phyloP scores from a whole-genome alignment of 345 rosid genomes.

The Pistacia integerrima region DNA sequence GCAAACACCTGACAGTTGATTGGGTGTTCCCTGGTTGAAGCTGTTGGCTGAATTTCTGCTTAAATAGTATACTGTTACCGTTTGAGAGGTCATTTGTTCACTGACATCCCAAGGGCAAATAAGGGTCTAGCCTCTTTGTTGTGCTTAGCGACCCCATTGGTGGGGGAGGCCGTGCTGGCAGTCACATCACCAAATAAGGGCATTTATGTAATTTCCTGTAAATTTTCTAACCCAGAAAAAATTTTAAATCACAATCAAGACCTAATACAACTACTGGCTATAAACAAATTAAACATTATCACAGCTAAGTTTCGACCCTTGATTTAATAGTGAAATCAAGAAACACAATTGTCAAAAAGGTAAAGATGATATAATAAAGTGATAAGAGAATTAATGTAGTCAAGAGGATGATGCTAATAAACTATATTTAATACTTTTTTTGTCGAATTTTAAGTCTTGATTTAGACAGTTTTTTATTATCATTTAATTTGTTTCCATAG shows the following conservation, averaged over 20 bases:
- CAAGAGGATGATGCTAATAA: not conserved
- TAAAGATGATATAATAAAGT: not conserved
- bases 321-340: no score
- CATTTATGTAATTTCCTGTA: not conserved
- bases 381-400: not conserved
- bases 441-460: not conserved
- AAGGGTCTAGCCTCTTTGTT: not conserved
- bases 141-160: not conserved
- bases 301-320: not conserved
- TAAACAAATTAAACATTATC: not conserved
- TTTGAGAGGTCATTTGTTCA: slow-evolving; percentile 9
- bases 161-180: not conserved
- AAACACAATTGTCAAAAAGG: not conserved
- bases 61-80: not conserved
- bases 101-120: slow-evolving; percentile 16
- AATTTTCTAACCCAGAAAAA: not conserved
- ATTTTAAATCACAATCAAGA: slow-evolving; percentile 8
- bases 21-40: slow-evolving; percentile 6
- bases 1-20: slow-evolving; percentile 18
- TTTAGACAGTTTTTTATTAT: not conserved
- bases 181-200: slow-evolving; percentile 6
- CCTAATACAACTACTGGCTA: slow-evolving; percentile 16
- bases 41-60: not conserved
- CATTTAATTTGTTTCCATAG: not conserved
- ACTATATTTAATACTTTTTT: not conserved